Percentiles rank a stretch among this genome's conserved stretches.
These are phyloP conservation scores for Gleditsia sinensis DNA, from an alignment of 306 rosid genomes.

Conservation along the genomic window DNA sequence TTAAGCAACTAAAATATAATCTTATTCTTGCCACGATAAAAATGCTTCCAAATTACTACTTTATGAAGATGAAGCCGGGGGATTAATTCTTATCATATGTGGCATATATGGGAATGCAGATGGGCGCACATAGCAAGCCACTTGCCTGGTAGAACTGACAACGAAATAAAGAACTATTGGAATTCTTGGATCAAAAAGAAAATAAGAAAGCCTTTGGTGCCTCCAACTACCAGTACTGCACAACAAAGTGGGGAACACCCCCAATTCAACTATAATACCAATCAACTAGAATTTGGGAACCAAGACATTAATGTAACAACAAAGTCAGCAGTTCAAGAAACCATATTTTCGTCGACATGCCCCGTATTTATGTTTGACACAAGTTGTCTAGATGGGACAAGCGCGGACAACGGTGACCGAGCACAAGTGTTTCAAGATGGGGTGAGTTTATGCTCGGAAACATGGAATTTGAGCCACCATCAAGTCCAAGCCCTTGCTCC, in stretches of 20 bases:
- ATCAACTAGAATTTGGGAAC: conserved; percentile 53
- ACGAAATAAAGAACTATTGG: conserved; percentile 97
- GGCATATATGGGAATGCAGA: conserved; percentile 44
- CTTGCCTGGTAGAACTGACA: conserved; percentile 94
- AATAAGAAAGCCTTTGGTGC: conserved; percentile 59
- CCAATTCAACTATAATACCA: conserved; percentile 47
- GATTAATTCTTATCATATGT: not conserved
- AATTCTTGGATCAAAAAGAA: conserved; percentile 97
- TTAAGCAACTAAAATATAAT: not conserved
- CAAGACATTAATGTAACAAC: conserved; percentile 47
- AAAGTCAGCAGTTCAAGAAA: conserved; percentile 49
- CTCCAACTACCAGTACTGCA: conserved; percentile 36
- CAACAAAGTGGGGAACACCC: conserved; percentile 38
- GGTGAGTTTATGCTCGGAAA: conserved; percentile 46
- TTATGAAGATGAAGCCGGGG: not conserved
- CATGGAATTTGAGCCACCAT: conserved; percentile 68
- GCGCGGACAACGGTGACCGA: conserved; percentile 19
- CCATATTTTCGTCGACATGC: conserved; percentile 61
- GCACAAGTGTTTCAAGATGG: conserved; percentile 55
- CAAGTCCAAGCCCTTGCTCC: conserved; percentile 49
- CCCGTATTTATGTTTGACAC: conserved; percentile 85
- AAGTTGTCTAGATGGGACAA: conserved; percentile 38
- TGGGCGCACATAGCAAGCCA: conserved; percentile 99
- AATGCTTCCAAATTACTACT: not conserved
- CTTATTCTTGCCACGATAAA: not conserved